A percentile compares a stretch with the other conserved stretches of the same genome.
phyloP scores from a whole-genome alignment of 2,329 filamentous ascomycete genomes.

The Calonectria pauciramosa region DNA sequence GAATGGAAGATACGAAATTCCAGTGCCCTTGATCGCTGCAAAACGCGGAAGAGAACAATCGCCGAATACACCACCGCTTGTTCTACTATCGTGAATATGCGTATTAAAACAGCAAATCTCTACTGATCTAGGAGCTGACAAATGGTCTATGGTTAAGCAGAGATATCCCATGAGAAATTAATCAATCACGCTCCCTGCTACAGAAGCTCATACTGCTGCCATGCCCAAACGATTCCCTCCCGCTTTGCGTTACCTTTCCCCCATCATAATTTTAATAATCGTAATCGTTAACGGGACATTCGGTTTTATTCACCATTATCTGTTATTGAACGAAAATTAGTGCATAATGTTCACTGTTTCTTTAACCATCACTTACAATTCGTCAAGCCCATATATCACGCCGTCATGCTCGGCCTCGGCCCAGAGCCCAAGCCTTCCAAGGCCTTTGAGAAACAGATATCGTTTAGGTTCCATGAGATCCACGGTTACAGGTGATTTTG shows the following conservation, averaged over 20 bases:
- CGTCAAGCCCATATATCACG: neutral
- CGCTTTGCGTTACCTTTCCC: neutral
- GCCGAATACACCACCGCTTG: neutral
- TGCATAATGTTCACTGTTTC: neutral
- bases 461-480: neutral
- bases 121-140: neutral
- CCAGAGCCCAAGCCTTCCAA: neutral
- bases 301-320: neutral
- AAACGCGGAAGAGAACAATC: neutral
- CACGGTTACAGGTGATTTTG: neutral
- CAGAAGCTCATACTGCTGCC: neutral
- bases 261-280: neutral
- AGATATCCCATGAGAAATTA: neutral
- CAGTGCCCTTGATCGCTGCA: too few relatives aligned
- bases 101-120: neutral
- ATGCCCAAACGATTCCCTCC: neutral
- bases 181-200: neutral
- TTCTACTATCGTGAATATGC: too few relatives aligned
- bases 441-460: constrained; percentile 1
- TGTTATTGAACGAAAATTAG: neutral
- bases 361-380: neutral
- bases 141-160: neutral
- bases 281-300: neutral
- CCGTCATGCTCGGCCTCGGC: neutral
- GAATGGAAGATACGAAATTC: neutral